Evolutionary conservation across 306 rosid species (phyloP).

Genomic region (Neltuma alba): DNA sequence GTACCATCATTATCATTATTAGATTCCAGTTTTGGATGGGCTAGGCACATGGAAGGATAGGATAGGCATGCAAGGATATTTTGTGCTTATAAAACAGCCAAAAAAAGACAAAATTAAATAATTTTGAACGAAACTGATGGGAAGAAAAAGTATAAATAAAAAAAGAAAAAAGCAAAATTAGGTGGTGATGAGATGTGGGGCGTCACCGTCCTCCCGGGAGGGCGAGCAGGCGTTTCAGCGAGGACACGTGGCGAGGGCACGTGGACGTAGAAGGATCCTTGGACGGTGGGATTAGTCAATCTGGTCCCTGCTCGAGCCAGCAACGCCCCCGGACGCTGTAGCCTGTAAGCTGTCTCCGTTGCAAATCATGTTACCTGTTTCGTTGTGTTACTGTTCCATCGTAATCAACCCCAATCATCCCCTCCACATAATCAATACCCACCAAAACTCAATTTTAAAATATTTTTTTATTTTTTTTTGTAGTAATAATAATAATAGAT

Average conservation of each 20-base stretch:
- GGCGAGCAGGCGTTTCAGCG: too few species aligned
- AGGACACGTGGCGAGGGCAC: constrained; percentile 33
- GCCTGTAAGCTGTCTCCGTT: not conserved
- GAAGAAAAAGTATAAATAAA: not conserved
- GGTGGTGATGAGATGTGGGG: not conserved
- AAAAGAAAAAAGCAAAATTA: too few species aligned
- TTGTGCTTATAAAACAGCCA: not conserved
- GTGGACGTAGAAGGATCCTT: constrained; percentile 40
- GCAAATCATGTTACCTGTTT: not conserved
- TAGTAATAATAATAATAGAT: not conserved
- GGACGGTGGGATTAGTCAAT: constrained; percentile 47
- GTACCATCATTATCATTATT: not conserved
- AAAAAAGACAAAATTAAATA: not conserved
- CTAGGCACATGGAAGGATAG: not conserved
- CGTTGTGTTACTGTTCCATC: not conserved
- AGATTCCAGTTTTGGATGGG: not conserved
- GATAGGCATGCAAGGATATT: not conserved
- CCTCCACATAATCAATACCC: not conserved
- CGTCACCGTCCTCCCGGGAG: too few species aligned
- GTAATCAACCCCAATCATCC: constrained; percentile 28
- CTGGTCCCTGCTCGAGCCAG: not conserved
- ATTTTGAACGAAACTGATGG: not conserved
- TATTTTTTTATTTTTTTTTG: not conserved
- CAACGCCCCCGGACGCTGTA: not conserved
- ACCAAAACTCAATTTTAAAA: not conserved